Evolutionary conservation across 495 filamentous ascomycete genomes (phyloP).

Genomic region (Aspergillus taichungensis): DNA sequence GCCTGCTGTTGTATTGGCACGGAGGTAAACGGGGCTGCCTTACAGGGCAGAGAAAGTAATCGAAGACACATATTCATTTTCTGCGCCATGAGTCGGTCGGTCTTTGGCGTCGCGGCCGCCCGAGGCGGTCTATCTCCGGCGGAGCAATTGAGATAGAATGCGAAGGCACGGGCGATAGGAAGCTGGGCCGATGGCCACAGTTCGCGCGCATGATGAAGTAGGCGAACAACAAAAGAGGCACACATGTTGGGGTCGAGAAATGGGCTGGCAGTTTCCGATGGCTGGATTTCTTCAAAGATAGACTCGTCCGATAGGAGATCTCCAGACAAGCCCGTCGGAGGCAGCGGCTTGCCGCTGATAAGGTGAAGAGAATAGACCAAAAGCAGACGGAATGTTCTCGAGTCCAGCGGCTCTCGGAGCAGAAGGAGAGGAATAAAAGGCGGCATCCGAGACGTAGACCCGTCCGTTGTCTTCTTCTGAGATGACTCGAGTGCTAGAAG

Average conservation of each 20-base stretch:
- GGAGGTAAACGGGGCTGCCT: constrained; percentile 39
- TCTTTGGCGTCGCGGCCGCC: constrained; percentile 1
- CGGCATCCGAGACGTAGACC: constrained; percentile 21
- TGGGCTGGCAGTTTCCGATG: constrained; percentile 7
- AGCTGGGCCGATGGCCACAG: constrained; percentile 50
- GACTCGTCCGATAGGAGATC: not conserved
- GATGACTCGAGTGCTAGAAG: constrained; percentile 30
- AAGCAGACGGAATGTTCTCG: constrained; percentile 34
- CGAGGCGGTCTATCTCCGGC: not conserved
- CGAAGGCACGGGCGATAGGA: constrained; percentile 33
- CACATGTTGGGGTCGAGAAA: constrained; percentile 20
- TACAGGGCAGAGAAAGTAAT: constrained; percentile 45
- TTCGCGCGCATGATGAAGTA: constrained; percentile 50
- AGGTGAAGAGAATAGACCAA: constrained; percentile 33
- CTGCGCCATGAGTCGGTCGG: constrained; percentile 20
- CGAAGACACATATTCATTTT: constrained; percentile 46
- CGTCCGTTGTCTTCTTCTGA: constrained; percentile 2
- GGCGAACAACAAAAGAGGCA: constrained; percentile 35
- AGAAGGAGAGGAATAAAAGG: constrained; percentile 43
- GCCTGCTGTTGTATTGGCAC: constrained; percentile 46
- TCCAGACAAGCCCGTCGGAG: constrained; percentile 1
- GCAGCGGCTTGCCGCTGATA: constrained; percentile 25
- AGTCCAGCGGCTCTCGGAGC: constrained; percentile 37
- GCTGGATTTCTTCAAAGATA: constrained; percentile 8
- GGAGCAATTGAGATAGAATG: constrained; percentile 21